These are phyloP conservation scores for Ceratobasidium theobromae DNA, from an alignment of 1,284 basidiomycete species.

Conservation along the genomic window DNA sequence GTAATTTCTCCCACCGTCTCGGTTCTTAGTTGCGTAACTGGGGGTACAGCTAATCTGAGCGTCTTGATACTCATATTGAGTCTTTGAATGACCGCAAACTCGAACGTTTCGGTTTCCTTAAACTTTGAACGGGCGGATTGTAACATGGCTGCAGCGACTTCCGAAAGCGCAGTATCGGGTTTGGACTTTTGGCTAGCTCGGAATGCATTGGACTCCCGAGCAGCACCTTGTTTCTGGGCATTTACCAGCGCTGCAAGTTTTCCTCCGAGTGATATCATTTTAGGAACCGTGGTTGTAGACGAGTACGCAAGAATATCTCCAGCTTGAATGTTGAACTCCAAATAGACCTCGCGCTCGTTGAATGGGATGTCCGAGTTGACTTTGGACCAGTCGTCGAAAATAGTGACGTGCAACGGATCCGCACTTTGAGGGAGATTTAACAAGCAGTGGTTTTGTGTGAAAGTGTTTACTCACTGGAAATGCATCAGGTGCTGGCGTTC, in stretches of 20 bases:
- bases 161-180: slow-evolving; percentile 74
- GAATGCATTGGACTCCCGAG: slow-evolving; percentile 71
- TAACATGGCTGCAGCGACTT: slow-evolving; percentile 81
- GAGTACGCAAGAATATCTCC: slow-evolving; percentile 68
- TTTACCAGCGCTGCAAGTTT: slow-evolving; percentile 73
- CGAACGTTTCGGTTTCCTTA: slow-evolving; percentile 58
- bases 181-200: slow-evolving; percentile 62
- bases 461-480: slow-evolving; percentile 64
- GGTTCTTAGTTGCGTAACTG: slow-evolving; percentile 58
- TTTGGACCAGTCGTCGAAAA: slow-evolving; percentile 81
- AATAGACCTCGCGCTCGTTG: slow-evolving; percentile 61
- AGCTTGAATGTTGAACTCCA: slow-evolving; percentile 76
- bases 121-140: slow-evolving; percentile 67
- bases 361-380: slow-evolving; percentile 48
- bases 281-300: slow-evolving; percentile 73
- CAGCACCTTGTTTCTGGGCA: slow-evolving; percentile 69
- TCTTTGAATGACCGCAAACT: slow-evolving; percentile 65
- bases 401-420: slow-evolving; percentile 71
- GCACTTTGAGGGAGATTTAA: slow-evolving; percentile 52
- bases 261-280: slow-evolving; percentile 67
- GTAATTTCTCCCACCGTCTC: slow-evolving; percentile 20
- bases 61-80: slow-evolving; percentile 66
- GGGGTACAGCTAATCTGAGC: slow-evolving; percentile 69
- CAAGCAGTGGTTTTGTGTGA: background rate
- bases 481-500: slow-evolving; percentile 75